Conservation (phyloP, 768 basidiomycete species). For the Lactifluus volemus region DNA sequence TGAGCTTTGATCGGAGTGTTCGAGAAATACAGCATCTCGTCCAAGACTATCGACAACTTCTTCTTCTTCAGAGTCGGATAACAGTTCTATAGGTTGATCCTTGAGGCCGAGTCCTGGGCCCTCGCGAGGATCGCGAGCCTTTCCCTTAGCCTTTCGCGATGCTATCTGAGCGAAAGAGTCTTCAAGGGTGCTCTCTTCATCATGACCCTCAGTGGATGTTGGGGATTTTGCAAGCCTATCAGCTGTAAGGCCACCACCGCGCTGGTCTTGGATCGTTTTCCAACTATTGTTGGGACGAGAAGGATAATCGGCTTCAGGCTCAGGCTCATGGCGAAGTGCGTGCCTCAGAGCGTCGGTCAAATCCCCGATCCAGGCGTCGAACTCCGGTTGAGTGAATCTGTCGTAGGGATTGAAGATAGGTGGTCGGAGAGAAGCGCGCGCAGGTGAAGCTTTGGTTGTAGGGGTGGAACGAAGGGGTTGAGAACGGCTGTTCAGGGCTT, state of each 20-base stretch:
- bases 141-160: conserved; percentile 42
- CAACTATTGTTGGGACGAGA: neutral
- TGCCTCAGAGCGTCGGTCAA: conserved; percentile 48
- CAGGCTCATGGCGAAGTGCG: conserved; percentile 44
- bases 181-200: conserved; percentile 31
- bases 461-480: conserved; percentile 2
- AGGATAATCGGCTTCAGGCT: conserved; percentile 13
- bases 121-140: conserved; percentile 52
- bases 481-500: neutral
- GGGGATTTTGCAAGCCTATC: conserved; percentile 10
- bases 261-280: conserved; percentile 5
- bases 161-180: conserved; percentile 51
- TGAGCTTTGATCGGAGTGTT: conserved; percentile 45
- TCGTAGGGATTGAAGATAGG: conserved; percentile 68
- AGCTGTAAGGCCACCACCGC: conserved; percentile 15
- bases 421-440: conserved; percentile 27
- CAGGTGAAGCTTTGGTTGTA: neutral
- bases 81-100: conserved; percentile 39
- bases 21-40: conserved; percentile 23
- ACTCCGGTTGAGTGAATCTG: conserved; percentile 58
- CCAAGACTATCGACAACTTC: conserved; percentile 26
- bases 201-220: conserved; percentile 22
- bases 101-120: conserved; percentile 43
- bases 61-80: conserved; percentile 31
- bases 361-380: conserved; percentile 62